A percentile compares a stretch with the other conserved stretches of the same genome.
Conservation (phyloP, 768 basidiomycete genomes). For the Suillus weaverae region DNA sequence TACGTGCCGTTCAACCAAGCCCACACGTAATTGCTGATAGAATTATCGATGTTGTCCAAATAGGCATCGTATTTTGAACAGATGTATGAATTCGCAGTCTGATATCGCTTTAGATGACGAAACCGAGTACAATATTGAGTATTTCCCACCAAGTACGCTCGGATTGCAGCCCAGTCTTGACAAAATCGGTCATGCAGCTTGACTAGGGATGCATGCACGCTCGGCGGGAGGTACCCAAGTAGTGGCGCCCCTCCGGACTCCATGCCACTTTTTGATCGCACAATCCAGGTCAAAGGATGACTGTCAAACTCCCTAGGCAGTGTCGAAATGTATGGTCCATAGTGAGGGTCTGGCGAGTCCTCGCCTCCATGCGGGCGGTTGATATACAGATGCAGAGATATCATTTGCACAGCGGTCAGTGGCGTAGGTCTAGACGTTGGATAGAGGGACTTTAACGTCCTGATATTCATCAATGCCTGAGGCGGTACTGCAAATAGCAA, state of each 20-base stretch:
- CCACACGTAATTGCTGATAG: conserved; percentile 64
- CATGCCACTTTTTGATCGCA: conserved; percentile 27
- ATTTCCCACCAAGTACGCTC: conserved; percentile 51
- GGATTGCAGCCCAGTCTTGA: conserved; percentile 58
- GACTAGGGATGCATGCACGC: conserved; percentile 41
- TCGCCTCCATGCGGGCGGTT: conserved; percentile 49
- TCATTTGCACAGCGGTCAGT: conserved; percentile 68
- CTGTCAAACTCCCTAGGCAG: conserved; percentile 71
- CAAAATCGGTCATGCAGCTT: conserved; percentile 49
- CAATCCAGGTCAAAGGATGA: conserved; percentile 84
- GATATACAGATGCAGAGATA: conserved; percentile 79
- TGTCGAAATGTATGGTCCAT: conserved; percentile 77
- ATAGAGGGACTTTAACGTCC: conserved; percentile 65
- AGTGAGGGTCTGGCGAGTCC: conserved; percentile 52
- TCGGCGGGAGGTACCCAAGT: conserved; percentile 49
- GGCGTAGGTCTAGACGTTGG: conserved; percentile 32
- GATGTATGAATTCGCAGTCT: not conserved
- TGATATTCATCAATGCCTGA: conserved; percentile 66
- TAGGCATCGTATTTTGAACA: not conserved
- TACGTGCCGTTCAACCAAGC: conserved; percentile 83
- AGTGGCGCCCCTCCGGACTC: conserved; percentile 28
- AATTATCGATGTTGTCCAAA: conserved; percentile 11
- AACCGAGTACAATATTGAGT: not conserved
- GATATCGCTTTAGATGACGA: not conserved
- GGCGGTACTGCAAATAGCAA: conserved; percentile 72